phyloP scores from a whole-genome alignment of 2,329 filamentous ascomycete species.

The Sordariomycetes sp. region DNA sequence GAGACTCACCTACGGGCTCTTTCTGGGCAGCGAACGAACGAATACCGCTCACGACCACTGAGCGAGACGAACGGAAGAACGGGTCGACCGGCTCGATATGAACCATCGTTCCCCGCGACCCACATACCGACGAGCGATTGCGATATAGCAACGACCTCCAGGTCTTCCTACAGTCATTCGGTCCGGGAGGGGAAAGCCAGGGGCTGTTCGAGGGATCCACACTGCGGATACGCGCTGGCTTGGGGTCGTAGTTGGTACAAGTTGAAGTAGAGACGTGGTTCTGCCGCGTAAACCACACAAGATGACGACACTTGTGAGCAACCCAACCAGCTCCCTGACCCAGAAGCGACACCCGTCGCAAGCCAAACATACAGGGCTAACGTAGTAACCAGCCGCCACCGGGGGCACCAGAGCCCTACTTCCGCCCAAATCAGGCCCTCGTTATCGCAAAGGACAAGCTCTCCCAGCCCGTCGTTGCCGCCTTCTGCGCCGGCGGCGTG shows the following conservation, averaged over 20 bases:
- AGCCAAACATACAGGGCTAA: not conserved
- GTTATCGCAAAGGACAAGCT: slow-evolving; percentile 25
- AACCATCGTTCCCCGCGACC: not conserved
- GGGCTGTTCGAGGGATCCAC: not conserved
- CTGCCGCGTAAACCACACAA: not conserved
- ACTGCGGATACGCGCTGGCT: not conserved
- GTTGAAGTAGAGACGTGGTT: not conserved
- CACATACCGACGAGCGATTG: not conserved
- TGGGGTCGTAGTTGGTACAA: not conserved
- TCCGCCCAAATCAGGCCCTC: not conserved
- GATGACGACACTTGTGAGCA: not conserved
- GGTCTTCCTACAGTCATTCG: not conserved
- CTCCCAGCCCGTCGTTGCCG: slow-evolving; percentile 75
- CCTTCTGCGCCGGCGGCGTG: slow-evolving; percentile 87
- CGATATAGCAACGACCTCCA: not conserved
- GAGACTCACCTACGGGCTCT: not conserved
- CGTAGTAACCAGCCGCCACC: not conserved
- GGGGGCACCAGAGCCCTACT: not conserved
- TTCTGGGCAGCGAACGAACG: not conserved
- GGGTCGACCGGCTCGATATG: not conserved
- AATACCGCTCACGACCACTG: too few relatives aligned
- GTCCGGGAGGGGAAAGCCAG: not conserved
- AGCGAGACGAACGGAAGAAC: not conserved
- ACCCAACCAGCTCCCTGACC: not conserved
- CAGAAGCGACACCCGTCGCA: not conserved